Percentiles rank a stretch among this genome's conserved stretches.
phyloP scores from a whole-genome alignment of 306 rosid species.

The Mimosa bimucronata region DNA sequence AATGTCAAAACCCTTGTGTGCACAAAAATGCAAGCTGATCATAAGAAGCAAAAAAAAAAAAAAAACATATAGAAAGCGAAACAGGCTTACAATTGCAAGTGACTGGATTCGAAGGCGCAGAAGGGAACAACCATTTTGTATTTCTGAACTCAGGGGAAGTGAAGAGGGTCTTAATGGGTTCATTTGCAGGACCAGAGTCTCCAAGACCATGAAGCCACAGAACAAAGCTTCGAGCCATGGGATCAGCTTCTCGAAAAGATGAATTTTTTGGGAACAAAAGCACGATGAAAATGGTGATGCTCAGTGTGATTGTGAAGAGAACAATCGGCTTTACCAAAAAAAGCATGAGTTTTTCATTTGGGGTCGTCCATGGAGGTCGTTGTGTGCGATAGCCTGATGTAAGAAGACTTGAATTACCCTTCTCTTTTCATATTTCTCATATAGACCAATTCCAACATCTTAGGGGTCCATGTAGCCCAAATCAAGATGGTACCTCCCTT shows the following conservation, averaged over 20 bases:
- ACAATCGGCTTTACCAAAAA: slow-evolving; percentile 40
- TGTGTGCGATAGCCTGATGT: too few species aligned
- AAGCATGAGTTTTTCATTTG: slow-evolving; percentile 46
- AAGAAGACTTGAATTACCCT: too few species aligned
- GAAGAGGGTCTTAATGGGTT: slow-evolving; percentile 80
- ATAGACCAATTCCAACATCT: too few species aligned
- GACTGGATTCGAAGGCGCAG: slow-evolving; percentile 81
- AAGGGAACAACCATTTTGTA: slow-evolving; percentile 86
- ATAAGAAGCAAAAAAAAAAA: slow-evolving; percentile 10
- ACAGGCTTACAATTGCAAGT: slow-evolving; percentile 88
- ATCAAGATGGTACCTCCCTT: too few species aligned
- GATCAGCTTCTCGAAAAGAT: slow-evolving; percentile 33
- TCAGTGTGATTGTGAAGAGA: slow-evolving; percentile 39
- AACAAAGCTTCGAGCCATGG: slow-evolving; percentile 79
- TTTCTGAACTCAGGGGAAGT: slow-evolving; percentile 66
- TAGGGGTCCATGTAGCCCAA: too few species aligned
- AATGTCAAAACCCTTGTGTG: neutral
- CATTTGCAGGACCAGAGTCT: slow-evolving; percentile 93
- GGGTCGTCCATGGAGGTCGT: slow-evolving; percentile 21
- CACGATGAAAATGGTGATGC: slow-evolving; percentile 40
- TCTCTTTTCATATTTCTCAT: too few species aligned
- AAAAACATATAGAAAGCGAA: too few species aligned
- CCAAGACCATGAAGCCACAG: slow-evolving; percentile 91
- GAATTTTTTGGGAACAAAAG: slow-evolving; percentile 26
- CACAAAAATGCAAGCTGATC: neutral